These are phyloP conservation scores for Geotrichum restrictum DNA, from an alignment of 1,139 yeast species.

Conservation along the genomic window DNA sequence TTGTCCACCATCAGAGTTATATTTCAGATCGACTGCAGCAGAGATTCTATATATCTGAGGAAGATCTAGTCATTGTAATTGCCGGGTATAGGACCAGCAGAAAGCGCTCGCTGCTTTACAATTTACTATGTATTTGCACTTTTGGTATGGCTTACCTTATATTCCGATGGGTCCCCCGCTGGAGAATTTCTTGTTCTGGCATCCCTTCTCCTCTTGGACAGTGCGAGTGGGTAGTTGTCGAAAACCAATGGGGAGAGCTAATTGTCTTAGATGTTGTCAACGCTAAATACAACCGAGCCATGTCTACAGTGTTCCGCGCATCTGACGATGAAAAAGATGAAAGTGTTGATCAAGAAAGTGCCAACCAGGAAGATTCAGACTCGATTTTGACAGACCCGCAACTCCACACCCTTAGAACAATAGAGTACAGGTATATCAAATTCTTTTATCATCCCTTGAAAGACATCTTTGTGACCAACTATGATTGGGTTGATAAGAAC, in stretches of 20 bases:
- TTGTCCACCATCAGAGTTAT: constrained; percentile 5
- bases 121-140: constrained; percentile 55
- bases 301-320: constrained; percentile 60
- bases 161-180: constrained; percentile 81
- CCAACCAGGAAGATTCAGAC: constrained; percentile 30
- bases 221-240: constrained; percentile 91
- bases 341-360: constrained; percentile 17
- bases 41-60: constrained; percentile 89
- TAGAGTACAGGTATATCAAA: constrained; percentile 77
- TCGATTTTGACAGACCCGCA: constrained; percentile 52
- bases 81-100: constrained; percentile 74
- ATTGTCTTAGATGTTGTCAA: constrained; percentile 54
- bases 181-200: constrained; percentile 67
- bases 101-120: constrained; percentile 49
- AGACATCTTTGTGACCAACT: constrained; percentile 78
- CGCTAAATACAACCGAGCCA: constrained; percentile 61
- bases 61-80: constrained; percentile 86
- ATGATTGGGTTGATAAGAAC: constrained; percentile 74
- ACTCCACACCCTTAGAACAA: constrained; percentile 62
- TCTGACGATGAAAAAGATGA: constrained; percentile 27
- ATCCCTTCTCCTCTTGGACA: constrained; percentile 62
- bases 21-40: constrained; percentile 54
- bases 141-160: constrained; percentile 69
- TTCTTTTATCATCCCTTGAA: constrained; percentile 82
- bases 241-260: constrained; percentile 88